Evolutionary conservation across 176 grass and related monocot genomes (phyloP).

Genomic region (Oryza officinalis): DNA sequence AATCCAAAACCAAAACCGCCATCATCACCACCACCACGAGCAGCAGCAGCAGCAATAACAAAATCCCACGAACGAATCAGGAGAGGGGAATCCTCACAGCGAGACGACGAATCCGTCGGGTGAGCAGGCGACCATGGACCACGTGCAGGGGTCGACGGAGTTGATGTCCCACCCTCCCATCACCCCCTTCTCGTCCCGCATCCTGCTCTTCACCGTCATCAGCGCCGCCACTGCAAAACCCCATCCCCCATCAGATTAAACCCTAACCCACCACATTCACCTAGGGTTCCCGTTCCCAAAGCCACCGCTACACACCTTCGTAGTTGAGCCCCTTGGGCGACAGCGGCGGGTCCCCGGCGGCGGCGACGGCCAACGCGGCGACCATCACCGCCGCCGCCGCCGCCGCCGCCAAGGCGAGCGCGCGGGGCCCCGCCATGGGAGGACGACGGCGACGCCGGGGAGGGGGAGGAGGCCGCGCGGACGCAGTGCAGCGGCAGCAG

Average conservation of each 20-base stretch:
- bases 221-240: conserved; percentile 82
- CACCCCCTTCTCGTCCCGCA: conserved; percentile 76
- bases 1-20: not conserved
- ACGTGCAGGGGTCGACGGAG: conserved; percentile 98
- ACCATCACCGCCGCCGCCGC: not conserved
- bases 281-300: not conserved
- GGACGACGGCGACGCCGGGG: not conserved
- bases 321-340: conserved; percentile 98
- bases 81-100: conserved; percentile 42
- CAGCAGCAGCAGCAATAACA: not conserved
- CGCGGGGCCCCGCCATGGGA: conserved; percentile 31
- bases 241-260: not conserved
- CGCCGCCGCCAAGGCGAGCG: not conserved
- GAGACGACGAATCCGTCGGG: conserved; percentile 84
- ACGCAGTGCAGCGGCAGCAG: not conserved
- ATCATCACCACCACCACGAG: not conserved
- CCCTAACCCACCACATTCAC: not conserved
- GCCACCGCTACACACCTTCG: conserved; percentile 54
- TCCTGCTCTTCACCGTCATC: conserved; percentile 87
- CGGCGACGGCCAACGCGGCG: conserved; percentile 15
- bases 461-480: no score
- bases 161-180: conserved; percentile 90
- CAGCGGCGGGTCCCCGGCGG: conserved; percentile 70
- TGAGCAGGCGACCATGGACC: conserved; percentile 93
- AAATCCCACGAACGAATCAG: not conserved